Evolutionary conservation across 78 protist genomes (phyloP).

Genomic region (Planoprotostelium fungivorum): DNA sequence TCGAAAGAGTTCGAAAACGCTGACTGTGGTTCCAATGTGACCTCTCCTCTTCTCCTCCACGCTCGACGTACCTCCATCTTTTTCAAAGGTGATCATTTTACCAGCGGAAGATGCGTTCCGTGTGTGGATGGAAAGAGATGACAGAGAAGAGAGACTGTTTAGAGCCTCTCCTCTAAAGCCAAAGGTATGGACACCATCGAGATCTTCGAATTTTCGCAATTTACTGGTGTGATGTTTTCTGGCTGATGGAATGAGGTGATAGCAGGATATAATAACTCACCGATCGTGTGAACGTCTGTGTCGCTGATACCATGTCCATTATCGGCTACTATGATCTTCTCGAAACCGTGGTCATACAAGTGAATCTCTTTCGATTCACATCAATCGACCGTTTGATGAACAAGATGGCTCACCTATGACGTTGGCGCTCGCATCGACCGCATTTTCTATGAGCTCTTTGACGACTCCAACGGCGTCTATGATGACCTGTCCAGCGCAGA

Average conservation of each 20-base stretch:
- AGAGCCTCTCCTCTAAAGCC: constrained; percentile 98
- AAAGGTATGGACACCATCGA: constrained; percentile 56
- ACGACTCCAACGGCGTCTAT: constrained; percentile 27
- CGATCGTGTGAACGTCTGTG: not conserved
- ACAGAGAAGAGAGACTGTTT: not conserved
- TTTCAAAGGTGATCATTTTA: no score
- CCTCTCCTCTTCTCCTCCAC: not conserved
- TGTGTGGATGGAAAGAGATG: not conserved
- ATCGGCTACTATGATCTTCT: constrained; percentile 72
- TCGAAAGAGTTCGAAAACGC: not conserved
- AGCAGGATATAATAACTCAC: not conserved
- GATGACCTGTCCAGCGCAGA: not conserved
- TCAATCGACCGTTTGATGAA: no score
- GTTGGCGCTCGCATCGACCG: constrained; percentile 86
- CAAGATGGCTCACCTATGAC: constrained; percentile 15
- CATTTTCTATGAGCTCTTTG: constrained; percentile 92
- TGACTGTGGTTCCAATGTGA: not conserved
- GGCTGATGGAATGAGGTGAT: constrained; percentile 32
- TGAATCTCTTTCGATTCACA: constrained; percentile 19
- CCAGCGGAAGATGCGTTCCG: no score
- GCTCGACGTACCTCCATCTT: not conserved
- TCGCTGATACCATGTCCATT: constrained; percentile 79
- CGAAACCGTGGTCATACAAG: constrained; percentile 33
- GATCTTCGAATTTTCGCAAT: constrained; percentile 63
- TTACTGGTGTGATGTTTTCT: constrained; percentile 82